phyloP scores from a whole-genome alignment of 169 alveolate species.

The Babesia ovis region DNA sequence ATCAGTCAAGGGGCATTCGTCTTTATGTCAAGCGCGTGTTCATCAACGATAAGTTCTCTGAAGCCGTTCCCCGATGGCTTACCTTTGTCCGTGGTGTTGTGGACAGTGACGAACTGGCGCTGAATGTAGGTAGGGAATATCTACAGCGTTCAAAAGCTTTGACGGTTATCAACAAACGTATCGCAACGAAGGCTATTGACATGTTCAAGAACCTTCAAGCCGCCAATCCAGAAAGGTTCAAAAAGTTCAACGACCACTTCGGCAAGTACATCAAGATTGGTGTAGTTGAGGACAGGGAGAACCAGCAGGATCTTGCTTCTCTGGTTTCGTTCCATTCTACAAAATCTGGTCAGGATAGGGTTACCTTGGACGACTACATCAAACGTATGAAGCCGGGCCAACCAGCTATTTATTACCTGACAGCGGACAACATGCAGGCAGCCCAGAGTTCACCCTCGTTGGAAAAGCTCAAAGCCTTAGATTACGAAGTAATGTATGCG shows the following conservation, averaged over 20 bases:
- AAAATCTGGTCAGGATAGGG: conserved; percentile 74
- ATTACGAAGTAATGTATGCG: conserved; percentile 91
- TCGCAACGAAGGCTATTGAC: conserved; percentile 91
- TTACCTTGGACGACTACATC: conserved; percentile 90
- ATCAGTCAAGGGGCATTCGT: conserved; percentile 91
- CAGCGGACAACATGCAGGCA: conserved; percentile 91
- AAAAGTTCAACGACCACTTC: conserved; percentile 88
- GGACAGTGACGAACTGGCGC: conserved; percentile 96
- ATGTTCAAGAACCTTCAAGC: conserved; percentile 85
- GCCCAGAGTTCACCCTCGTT: conserved; percentile 92
- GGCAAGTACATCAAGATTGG: conserved; percentile 93
- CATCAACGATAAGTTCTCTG: conserved; percentile 95
- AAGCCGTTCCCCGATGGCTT: conserved; percentile 92
- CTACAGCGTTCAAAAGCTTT: conserved; percentile 92
- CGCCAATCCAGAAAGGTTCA: conserved; percentile 84
- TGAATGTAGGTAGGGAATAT: conserved; percentile 96
- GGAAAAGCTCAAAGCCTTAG: conserved; percentile 87
- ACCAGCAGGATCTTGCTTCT: conserved; percentile 92
- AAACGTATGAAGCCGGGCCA: conserved; percentile 90
- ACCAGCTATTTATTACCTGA: conserved; percentile 90
- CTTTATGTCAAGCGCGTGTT: conserved; percentile 97
- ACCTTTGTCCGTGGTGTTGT: conserved; percentile 97
- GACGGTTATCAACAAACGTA: conserved; percentile 92
- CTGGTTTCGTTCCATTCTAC: conserved; percentile 88
- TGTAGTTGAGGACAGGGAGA: conserved; percentile 94